phyloP scores from a whole-genome alignment of 495 filamentous ascomycete species.

The Bombardia bombarda region DNA sequence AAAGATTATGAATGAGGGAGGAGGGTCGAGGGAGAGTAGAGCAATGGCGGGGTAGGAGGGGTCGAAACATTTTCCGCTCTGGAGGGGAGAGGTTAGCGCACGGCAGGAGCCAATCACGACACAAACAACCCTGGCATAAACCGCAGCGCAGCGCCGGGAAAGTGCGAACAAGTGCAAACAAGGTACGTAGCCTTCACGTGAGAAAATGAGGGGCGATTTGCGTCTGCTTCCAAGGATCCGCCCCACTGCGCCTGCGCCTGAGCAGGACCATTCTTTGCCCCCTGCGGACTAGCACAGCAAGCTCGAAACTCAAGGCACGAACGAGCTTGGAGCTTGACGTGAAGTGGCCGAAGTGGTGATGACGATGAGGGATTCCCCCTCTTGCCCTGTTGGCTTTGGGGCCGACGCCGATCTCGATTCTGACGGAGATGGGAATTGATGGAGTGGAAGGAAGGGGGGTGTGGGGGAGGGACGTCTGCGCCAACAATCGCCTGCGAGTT shows the following conservation, averaged over 20 bases:
- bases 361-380: background rate
- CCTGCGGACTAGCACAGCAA: conserved; percentile 3
- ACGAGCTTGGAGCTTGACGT: conserved; percentile 2
- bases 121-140: too few species aligned
- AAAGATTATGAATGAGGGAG: conserved; percentile 28
- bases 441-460: background rate
- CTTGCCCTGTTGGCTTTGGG: too few species aligned
- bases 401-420: too few species aligned
- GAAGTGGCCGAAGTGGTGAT: background rate
- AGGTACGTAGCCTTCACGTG: conserved; percentile 17
- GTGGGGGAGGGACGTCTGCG: background rate
- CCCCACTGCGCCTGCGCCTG: background rate
- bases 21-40: conserved; percentile 30
- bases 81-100: conserved; percentile 18
- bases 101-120: conserved; percentile 15
- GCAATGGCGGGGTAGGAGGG: conserved; percentile 41
- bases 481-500: background rate
- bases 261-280: background rate
- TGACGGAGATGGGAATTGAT: too few species aligned
- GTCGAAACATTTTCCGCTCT: conserved; percentile 29
- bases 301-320: background rate
- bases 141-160: too few species aligned
- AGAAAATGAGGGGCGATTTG: conserved; percentile 4
- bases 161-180: too few species aligned
- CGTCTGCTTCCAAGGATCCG: background rate